Percentiles rank a stretch among this genome's conserved stretches.
Conservation (phyloP, 1,284 basidiomycete genomes). For the Ceratorhiza oryzae-sativae region DNA sequence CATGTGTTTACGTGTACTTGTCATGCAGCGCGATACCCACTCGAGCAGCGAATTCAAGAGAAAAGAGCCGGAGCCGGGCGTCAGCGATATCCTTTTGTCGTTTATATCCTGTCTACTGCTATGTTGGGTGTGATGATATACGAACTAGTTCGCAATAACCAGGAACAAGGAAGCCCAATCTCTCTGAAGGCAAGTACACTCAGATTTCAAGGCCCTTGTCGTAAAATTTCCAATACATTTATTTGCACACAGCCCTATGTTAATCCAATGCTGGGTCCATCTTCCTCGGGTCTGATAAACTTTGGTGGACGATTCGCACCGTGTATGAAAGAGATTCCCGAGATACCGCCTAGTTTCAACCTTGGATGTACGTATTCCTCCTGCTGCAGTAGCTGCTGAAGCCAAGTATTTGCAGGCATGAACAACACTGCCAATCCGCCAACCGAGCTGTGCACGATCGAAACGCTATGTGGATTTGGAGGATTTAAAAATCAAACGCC, state of each 20-base stretch:
- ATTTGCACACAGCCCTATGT: conserved; percentile 64
- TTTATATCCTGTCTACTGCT: conserved; percentile 65
- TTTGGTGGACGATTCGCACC: conserved; percentile 86
- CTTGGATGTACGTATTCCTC: conserved; percentile 65
- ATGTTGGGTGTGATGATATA: conserved; percentile 78
- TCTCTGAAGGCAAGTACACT: conserved; percentile 70
- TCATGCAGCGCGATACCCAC: conserved; percentile 57
- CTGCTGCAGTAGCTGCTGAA: neutral
- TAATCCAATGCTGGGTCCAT: conserved; percentile 93
- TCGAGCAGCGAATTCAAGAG: conserved; percentile 84
- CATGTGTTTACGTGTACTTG: conserved; percentile 38
- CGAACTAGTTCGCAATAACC: conserved; percentile 76
- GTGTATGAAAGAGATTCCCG: conserved; percentile 79
- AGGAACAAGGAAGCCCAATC: conserved; percentile 77
- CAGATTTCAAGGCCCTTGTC: neutral
- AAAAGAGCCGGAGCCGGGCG: conserved; percentile 80
- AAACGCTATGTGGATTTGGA: conserved; percentile 87
- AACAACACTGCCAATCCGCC: conserved; percentile 80
- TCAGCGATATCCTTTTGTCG: conserved; percentile 80
- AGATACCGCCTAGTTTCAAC: conserved; percentile 64
- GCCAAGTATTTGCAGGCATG: conserved; percentile 57
- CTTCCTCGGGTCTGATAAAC: conserved; percentile 82
- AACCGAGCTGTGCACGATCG: conserved; percentile 73
- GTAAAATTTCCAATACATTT: neutral
- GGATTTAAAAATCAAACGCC: conserved; percentile 75